These are phyloP conservation scores for Chytridiales sp. DNA, from an alignment of 371 early-diverging fungal genomes.

Conservation along the genomic window DNA sequence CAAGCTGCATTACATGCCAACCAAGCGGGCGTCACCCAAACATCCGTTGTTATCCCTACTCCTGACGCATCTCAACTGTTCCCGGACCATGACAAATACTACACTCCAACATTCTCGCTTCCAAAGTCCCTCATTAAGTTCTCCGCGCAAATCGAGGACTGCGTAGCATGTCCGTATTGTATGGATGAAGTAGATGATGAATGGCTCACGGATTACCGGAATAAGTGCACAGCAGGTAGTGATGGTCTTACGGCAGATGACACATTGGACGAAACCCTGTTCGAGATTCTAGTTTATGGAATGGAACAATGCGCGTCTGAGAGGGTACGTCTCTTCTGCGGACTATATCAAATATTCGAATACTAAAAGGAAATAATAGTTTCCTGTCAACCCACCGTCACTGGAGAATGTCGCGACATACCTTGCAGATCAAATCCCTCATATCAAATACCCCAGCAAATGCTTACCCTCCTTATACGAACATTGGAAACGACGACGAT, in stretches of 20 bases:
- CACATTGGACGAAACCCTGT: slow-evolving; percentile 62
- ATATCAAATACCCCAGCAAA: neutral
- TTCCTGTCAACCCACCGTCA: slow-evolving; percentile 33
- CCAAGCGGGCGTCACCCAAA: slow-evolving; percentile 60
- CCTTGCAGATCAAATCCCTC: slow-evolving; percentile 4
- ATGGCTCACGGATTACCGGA: slow-evolving; percentile 57
- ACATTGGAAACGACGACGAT: slow-evolving; percentile 53
- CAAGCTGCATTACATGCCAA: slow-evolving; percentile 79
- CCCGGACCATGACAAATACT: slow-evolving; percentile 64
- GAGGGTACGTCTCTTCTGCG: slow-evolving; percentile 34
- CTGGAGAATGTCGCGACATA: slow-evolving; percentile 25
- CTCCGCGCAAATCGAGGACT: slow-evolving; percentile 84
- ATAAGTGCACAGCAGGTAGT: slow-evolving; percentile 24
- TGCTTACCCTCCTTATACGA: slow-evolving; percentile 34
- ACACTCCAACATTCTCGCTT: slow-evolving; percentile 63
- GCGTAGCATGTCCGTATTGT: slow-evolving; percentile 77
- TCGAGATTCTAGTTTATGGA: slow-evolving; percentile 78
- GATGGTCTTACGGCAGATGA: slow-evolving; percentile 8
- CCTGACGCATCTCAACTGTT: slow-evolving; percentile 84
- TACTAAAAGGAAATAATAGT: too few species aligned
- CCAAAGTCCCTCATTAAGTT: slow-evolving; percentile 86
- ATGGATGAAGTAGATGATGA: slow-evolving; percentile 81
- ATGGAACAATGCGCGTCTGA: slow-evolving; percentile 60
- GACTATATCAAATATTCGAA: neutral
- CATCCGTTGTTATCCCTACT: slow-evolving; percentile 74